Evolutionary conservation across 345 rosid genomes (phyloP), one percentile per base, ranked within the genome.

Genomic region (Turnera subulata): DNA sequence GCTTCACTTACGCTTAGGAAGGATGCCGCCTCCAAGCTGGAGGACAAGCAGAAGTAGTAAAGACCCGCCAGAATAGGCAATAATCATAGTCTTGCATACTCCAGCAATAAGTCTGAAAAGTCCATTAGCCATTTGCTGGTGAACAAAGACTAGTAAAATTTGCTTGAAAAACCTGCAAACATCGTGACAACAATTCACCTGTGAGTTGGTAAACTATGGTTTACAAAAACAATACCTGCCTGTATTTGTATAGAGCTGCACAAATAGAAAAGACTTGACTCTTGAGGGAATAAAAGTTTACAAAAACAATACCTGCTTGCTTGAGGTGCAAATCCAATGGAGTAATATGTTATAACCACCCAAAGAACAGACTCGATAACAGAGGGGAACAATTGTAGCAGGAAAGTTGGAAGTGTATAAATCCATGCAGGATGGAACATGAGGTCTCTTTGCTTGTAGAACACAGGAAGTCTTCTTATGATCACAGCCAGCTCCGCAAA

Each of bases 361-460:
- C 96, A 93, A 62, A 80, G 78, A 46, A 68, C 15, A 18, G 96
- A 72, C 59, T 93, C 99, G n/a, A 93, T 55, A 13, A 87, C 19
- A 0, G 97, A 82, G 42, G 81, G 70, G 0, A 97, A 96, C 42
- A 93, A 61, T 35, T 72, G 57, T 5, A 85, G 76, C 59, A 89
- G 69, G 76, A 82, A 76, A 15, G 82, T 78, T 7, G 97, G 92
- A 18, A 93, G 65, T 10, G 89, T 82, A 61, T 78, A 89, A 23
- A 91, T 72, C 97, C 99, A 93, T 1, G 84, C 66, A 15, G 99
- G 99, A 29, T 93, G 84, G 46, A 87, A 85, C 52, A 82, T 64
- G 37, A 89, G 90, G 56, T 93, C 97, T 42, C 97, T 79, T 46
- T 93, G 99, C 83, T 93, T 89, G 78, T 81, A 90, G 40, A 89